Base-by-base conservation (phyloP, 129 eudicot species). In the Arctium lappa region DNA sequence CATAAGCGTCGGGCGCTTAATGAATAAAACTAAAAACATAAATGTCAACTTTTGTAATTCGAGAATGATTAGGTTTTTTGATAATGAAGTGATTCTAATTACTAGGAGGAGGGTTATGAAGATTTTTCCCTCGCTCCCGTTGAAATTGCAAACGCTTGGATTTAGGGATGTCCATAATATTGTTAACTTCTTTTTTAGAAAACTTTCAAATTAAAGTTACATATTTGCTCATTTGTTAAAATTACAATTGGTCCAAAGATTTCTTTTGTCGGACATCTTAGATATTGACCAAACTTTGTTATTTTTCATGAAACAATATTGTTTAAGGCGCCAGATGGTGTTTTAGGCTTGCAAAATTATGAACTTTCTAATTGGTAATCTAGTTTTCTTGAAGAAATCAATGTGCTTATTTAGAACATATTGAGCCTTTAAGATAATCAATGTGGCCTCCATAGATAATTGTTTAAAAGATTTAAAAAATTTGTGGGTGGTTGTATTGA, bases 281-380 rank as follows among this genome's bases (percentile, higher is more conserved):
- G 63, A 68, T 8, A n/a, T 68, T 79, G 46, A 32, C 1, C 56
- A 73, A 8, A 12, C 77, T 39, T 22, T 73, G 60, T 22, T 13
- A 73, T 73, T 73, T 40, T 18, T 50, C 13, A 50, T 15, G 63
- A 50, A 62, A 73, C 33, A 11, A 11, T 48, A 50, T 12, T 27
- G 40, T 10, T 69, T 6, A 69, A 79, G 32, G 62, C 16, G 69
- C 39, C 56, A 18, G 60, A 78, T 63, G 13, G 81, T 65, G 27
- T 63, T 77, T 78, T 37, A 39, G 74, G 81, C 11, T 56, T 34
- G 38, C 10, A 18, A 12, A 8, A 60, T 74, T 42, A 5, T 42
- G 75, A 79, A 40, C n/a, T 39, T 79, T 66, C 75, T 30, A 68
- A 79, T 29, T 29, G 75, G 30, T 78, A 78, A 39, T 65, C 66